Conservation (phyloP, 139 green algal genomes). For the Edaphochlamys debaryana region DNA sequence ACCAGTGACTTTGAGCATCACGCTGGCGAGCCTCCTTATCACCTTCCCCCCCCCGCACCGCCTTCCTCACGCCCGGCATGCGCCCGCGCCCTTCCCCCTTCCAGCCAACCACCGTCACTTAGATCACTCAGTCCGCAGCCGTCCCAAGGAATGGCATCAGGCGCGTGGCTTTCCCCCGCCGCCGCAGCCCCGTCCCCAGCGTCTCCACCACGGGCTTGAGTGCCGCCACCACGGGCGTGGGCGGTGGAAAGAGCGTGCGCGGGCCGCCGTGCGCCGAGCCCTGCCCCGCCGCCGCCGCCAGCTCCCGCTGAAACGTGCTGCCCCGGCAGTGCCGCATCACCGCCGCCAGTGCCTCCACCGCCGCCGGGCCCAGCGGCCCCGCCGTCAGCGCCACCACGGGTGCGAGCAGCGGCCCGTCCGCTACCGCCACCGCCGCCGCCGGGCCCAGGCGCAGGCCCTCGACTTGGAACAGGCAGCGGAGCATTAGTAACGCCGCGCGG, state of each 20-base stretch:
- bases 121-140: background rate
- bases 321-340: background rate
- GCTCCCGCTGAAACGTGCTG: background rate
- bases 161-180: slow-evolving; percentile 11
- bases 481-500: slow-evolving; percentile 45
- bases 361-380: slow-evolving; percentile 3
- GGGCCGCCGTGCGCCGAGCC: too few relatives aligned
- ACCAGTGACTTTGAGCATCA: too few relatives aligned
- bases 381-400: slow-evolving; percentile 39
- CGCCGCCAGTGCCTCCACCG: slow-evolving; percentile 18
- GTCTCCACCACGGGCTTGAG: slow-evolving; percentile 39
- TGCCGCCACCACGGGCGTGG: background rate
- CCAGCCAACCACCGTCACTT: background rate
- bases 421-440: slow-evolving; percentile 27
- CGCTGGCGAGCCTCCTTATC: too few relatives aligned
- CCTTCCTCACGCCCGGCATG: too few relatives aligned
- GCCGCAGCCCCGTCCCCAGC: slow-evolving; percentile 7
- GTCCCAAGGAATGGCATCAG: slow-evolving; percentile 26
- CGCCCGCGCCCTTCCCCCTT: background rate
- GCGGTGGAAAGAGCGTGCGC: slow-evolving; percentile 20
- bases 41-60: background rate
- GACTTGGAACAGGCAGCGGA: slow-evolving; percentile 39
- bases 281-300: background rate
- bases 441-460: slow-evolving; percentile 40
- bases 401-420: slow-evolving; percentile 21